A percentile compares a stretch with the other conserved stretches of the same genome.
These are phyloP conservation scores for Macrocystidia cucumis DNA, from an alignment of 1,284 basidiomycete species.

Conservation along the genomic window DNA sequence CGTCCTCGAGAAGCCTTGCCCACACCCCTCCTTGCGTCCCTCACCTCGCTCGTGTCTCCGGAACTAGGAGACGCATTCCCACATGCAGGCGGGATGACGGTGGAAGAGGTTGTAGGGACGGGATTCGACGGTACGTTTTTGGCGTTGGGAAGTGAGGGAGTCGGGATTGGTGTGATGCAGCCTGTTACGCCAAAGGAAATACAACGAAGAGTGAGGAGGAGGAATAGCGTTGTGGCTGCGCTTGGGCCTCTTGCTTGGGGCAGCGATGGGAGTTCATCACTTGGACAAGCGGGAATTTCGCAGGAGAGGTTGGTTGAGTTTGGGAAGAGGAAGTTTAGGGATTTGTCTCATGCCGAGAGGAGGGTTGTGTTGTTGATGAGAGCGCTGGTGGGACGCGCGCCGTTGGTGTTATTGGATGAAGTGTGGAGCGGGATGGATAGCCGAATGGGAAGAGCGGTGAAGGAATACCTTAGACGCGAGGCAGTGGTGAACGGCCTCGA, in stretches of 20 bases:
- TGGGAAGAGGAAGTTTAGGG: slow-evolving; percentile 10
- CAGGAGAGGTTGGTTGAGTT: slow-evolving; percentile 15
- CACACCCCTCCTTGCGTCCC: slow-evolving; percentile 58
- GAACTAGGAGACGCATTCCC: slow-evolving; percentile 93
- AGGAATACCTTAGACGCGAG: slow-evolving; percentile 47
- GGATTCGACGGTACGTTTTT: slow-evolving; percentile 83
- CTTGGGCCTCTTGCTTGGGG: slow-evolving; percentile 55
- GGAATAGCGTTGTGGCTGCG: slow-evolving; percentile 50
- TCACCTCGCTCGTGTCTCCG: slow-evolving; percentile 83
- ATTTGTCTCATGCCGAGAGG: slow-evolving; percentile 66
- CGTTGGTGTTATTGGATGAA: slow-evolving; percentile 81
- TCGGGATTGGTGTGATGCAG: slow-evolving; percentile 28
- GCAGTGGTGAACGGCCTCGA: too few species aligned
- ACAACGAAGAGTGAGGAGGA: slow-evolving; percentile 36
- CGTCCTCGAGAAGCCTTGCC: slow-evolving; percentile 15
- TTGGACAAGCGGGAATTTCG: neutral
- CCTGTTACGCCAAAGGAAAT: slow-evolving; percentile 11
- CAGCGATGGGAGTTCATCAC: neutral
- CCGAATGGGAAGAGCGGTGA: slow-evolving; percentile 58
- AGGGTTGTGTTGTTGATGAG: slow-evolving; percentile 77
- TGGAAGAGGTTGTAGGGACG: slow-evolving; percentile 75
- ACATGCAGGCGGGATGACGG: slow-evolving; percentile 52
- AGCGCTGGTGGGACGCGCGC: slow-evolving; percentile 66
- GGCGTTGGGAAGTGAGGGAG: slow-evolving; percentile 35
- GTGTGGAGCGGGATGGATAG: slow-evolving; percentile 89